Percentiles rank a stretch among this genome's conserved stretches.
Conservation (phyloP, 2,329 filamentous ascomycete species). For the Hawksworthiomyces lignivorus region DNA sequence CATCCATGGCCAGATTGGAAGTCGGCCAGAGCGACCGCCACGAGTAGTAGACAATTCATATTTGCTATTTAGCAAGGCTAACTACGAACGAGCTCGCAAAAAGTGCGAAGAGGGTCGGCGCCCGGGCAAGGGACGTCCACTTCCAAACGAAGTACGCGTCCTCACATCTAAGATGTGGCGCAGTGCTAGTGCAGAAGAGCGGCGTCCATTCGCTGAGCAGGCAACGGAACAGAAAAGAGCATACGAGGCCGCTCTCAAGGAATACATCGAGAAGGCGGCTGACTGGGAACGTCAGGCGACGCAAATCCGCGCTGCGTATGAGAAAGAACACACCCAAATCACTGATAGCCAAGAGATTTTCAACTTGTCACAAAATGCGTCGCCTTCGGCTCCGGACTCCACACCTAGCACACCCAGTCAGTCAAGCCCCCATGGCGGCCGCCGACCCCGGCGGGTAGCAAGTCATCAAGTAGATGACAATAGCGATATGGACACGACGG, state of each 20-base stretch:
- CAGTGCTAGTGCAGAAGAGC: slow-evolving; percentile 60
- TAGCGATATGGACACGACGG: slow-evolving; percentile 24
- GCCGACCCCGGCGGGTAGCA: slow-evolving; percentile 17
- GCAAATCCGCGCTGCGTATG: slow-evolving; percentile 44
- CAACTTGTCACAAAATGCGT: neutral
- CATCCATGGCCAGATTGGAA: slow-evolving; percentile 56
- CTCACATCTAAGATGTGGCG: slow-evolving; percentile 91
- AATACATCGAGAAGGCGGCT: slow-evolving; percentile 52
- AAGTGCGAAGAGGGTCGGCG: slow-evolving; percentile 59
- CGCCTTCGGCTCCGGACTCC: neutral
- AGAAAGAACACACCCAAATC: slow-evolving; percentile 31
- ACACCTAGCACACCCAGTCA: slow-evolving; percentile 26
- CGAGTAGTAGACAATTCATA: slow-evolving; percentile 80
- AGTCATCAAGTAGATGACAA: slow-evolving; percentile 30
- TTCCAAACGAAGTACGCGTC: slow-evolving; percentile 74
- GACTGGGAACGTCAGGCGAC: slow-evolving; percentile 66
- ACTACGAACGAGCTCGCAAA: slow-evolving; percentile 55
- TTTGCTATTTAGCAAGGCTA: slow-evolving; percentile 75
- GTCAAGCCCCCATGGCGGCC: slow-evolving; percentile 2
- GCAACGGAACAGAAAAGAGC: slow-evolving; percentile 62
- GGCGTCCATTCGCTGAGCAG: slow-evolving; percentile 69
- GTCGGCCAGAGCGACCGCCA: slow-evolving; percentile 62
- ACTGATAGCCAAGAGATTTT: neutral
- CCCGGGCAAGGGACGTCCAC: slow-evolving; percentile 54
- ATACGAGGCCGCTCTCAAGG: slow-evolving; percentile 50